phyloP scores from a whole-genome alignment of 208 protist genomes.

The Porcisia hertigi region DNA sequence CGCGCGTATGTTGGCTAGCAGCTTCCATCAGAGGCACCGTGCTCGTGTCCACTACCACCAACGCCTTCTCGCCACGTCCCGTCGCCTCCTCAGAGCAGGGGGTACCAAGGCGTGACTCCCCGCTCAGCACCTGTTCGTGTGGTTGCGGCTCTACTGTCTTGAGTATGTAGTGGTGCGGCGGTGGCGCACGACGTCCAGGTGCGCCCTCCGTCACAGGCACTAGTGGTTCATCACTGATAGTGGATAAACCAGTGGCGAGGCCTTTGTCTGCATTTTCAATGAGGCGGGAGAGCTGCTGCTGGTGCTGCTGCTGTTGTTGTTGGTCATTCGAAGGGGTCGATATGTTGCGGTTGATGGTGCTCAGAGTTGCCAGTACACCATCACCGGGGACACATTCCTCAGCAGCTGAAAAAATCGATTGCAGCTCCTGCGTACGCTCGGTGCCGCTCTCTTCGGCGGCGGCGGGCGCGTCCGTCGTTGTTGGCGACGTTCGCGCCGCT shows the following conservation, averaged over 20 bases:
- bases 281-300: neutral
- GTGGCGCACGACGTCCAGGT: slow-evolving; percentile 16
- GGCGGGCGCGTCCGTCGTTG: neutral
- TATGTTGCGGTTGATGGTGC: neutral
- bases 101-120: neutral
- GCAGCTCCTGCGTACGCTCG: neutral
- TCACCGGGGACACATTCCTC: neutral
- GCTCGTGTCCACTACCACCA: neutral
- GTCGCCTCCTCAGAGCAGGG: neutral
- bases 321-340: too few relatives aligned
- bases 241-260: neutral
- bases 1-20: neutral
- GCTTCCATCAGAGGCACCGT: neutral
- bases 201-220: neutral
- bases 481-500: neutral
- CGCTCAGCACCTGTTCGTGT: slow-evolving; percentile 13
- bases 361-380: neutral
- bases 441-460: neutral
- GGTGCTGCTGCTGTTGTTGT: neutral
- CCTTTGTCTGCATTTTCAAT: neutral
- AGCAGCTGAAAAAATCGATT: neutral
- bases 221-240: neutral
- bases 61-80: neutral
- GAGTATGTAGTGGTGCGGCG: slow-evolving; percentile 28
- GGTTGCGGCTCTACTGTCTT: slow-evolving; percentile 30